phyloP scores from a whole-genome alignment of 139 green algal species.

The Chlorella sp. region DNA sequence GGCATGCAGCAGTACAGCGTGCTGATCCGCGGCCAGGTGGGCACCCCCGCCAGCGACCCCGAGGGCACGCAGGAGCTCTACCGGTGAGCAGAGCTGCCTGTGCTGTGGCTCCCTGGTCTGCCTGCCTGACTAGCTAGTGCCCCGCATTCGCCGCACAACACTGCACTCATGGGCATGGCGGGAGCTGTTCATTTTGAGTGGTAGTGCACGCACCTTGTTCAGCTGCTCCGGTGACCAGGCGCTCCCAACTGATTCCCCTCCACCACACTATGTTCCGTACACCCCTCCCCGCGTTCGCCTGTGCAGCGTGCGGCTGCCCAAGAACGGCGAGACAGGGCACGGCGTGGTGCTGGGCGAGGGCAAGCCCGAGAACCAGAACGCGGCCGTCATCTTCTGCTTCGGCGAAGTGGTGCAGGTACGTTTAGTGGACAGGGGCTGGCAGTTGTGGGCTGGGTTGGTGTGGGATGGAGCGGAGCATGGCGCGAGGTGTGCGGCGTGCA shows the following conservation, averaged over 20 bases:
- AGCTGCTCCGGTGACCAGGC: not conserved
- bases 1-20: slow-evolving; percentile 38
- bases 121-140: no score
- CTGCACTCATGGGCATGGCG: no score
- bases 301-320: slow-evolving; percentile 67
- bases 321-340: slow-evolving; percentile 45
- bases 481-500: not conserved
- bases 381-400: slow-evolving; percentile 84
- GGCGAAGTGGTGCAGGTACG: slow-evolving; percentile 67
- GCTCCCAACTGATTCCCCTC: not conserved
- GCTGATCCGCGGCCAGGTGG: slow-evolving; percentile 37
- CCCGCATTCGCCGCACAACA: no score
- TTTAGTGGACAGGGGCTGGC: not conserved
- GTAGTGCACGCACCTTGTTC: no score
- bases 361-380: slow-evolving; percentile 95
- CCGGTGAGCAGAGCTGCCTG: slow-evolving; percentile 30
- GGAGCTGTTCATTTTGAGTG: no score
- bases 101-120: no score
- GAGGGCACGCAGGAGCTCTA: slow-evolving; percentile 51
- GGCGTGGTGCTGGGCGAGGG: slow-evolving; percentile 81
- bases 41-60: slow-evolving; percentile 33
- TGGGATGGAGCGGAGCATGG: not conserved
- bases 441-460: not conserved
- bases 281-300: not conserved
- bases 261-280: not conserved